Base-by-base conservation (phyloP, 2,329 filamentous ascomycete genomes). In the Colletotrichum simmondsii region DNA sequence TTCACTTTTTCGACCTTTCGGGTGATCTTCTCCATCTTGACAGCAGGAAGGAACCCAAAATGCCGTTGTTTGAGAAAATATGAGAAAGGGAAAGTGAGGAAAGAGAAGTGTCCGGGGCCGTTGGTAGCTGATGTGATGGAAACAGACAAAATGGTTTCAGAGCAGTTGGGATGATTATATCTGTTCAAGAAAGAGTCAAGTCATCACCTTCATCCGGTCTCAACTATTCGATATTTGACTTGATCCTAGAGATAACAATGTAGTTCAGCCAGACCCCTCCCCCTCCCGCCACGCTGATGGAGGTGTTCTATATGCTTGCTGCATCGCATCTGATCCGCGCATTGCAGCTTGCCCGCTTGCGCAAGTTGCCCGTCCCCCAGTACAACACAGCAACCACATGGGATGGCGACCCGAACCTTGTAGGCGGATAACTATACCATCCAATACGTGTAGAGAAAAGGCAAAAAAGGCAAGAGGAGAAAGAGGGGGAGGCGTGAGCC, bases 291-390 rank as follows among this genome's bases (percentile, higher is more conserved):
- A 16, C n/a, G 56, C 54, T 64, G 71, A 70, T 22, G 46, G 60
- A 57, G 60, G 42, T 56, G 71, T 72, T 70, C 66, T 72, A 70
- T 65, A 72, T 65, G 71, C 46, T 61, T n/a, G 54, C 57, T 56
- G 60, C 60, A 70, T n/a, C 28, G 26, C 66, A 70, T 72, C 70
- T 49, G 70, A 69, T 64, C 59, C 22, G 65, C 60, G 35, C 56
- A 60, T 57, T 61, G 66, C 66, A 72, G 66, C 60, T 52, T 49
- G 42, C 30, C 42, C 35, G 49, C 60, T 52, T 70, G 46, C 56
- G 60, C 65, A 72, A 64, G 66, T 52, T 32, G 42, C 42, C 42
- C 42, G 49, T 71, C 46, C 66, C 35, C 66, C 35, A 24, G 24
- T 42, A 57, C 52, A 68, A 63, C 32, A 65, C 66, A 30, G 60